Conservation (phyloP, 2,329 filamentous ascomycete species). For the Botrytis sinoallii region DNA sequence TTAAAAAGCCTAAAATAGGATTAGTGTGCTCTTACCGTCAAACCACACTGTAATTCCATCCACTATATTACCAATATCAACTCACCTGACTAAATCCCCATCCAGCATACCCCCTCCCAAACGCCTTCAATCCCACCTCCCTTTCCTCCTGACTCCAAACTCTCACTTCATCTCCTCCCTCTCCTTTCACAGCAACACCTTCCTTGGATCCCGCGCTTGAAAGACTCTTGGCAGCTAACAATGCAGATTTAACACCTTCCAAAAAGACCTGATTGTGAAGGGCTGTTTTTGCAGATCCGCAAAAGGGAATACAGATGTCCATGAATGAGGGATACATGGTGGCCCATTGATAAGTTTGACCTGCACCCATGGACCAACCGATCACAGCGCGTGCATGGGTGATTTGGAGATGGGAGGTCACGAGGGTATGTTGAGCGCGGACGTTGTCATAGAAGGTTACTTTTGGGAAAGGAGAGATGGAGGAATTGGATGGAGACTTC, state of each 20-base stretch:
- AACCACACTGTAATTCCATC: background rate
- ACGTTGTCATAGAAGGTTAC: constrained; percentile 69
- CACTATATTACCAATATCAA: background rate
- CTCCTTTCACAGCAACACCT: constrained; percentile 41
- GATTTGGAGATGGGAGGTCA: constrained; percentile 61
- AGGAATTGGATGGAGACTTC: constrained; percentile 59
- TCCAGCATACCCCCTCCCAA: constrained; percentile 73
- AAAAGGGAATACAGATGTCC: constrained; percentile 64
- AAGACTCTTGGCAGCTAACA: constrained; percentile 56
- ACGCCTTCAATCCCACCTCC: constrained; percentile 61
- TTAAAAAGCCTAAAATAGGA: constrained; percentile 59
- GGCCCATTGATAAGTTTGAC: constrained; percentile 62
- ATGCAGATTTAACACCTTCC: constrained; percentile 58
- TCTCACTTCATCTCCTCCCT: constrained; percentile 41
- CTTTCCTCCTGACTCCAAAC: constrained; percentile 53
- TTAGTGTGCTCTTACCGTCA: background rate
- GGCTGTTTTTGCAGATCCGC: constrained; percentile 60
- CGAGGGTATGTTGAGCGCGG: constrained; percentile 60
- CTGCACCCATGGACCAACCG: constrained; percentile 71
- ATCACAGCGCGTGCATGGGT: constrained; percentile 59
- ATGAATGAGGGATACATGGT: constrained; percentile 53
- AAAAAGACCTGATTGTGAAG: constrained; percentile 68
- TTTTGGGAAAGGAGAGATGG: constrained; percentile 56
- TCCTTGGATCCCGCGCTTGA: constrained; percentile 50
- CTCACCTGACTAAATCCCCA: constrained; percentile 71